Conservation (phyloP, 2,329 filamentous ascomycete genomes). For the Passalora sequoiae region DNA sequence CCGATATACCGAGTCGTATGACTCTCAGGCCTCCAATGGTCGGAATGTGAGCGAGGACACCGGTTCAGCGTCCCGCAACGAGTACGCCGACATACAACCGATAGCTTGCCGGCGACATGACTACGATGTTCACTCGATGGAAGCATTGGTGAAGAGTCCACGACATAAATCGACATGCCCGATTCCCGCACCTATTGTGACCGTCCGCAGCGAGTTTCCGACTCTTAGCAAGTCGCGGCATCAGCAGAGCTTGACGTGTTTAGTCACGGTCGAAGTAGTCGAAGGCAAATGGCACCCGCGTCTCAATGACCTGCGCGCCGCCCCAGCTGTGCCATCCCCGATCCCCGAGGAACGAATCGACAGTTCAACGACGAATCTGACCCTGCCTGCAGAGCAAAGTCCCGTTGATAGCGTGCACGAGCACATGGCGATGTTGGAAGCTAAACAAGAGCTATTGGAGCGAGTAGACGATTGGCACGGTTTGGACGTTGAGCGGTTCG, state of each 20-base stretch:
- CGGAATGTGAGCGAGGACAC: constrained; percentile 77
- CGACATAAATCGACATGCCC: constrained; percentile 68
- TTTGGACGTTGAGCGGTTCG: constrained; percentile 86
- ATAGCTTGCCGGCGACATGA: constrained; percentile 71
- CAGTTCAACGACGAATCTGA: constrained; percentile 44
- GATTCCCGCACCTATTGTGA: constrained; percentile 86
- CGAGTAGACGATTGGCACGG: constrained; percentile 99
- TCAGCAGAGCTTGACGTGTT: constrained; percentile 88
- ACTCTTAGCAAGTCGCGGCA: constrained; percentile 87
- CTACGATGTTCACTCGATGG: constrained; percentile 95
- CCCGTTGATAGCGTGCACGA: constrained; percentile 58
- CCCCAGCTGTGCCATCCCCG: constrained; percentile 45
- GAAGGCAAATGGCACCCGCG: constrained; percentile 87
- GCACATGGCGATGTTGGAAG: constrained; percentile 63
- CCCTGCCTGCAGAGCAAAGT: constrained; percentile 33
- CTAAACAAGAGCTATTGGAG: constrained; percentile 75
- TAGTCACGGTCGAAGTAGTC: constrained; percentile 88
- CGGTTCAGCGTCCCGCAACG: constrained; percentile 66
- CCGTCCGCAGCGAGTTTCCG: constrained; percentile 92
- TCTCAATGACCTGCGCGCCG: constrained; percentile 65
- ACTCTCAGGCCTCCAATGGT: constrained; percentile 48
- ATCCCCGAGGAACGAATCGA: constrained; percentile 48
- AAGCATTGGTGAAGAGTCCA: constrained; percentile 72
- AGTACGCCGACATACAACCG: constrained; percentile 72
- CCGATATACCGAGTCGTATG: constrained; percentile 17